Evolutionary conservation across 306 rosid genomes (phyloP).

Genomic region (Quercus bicolor): DNA sequence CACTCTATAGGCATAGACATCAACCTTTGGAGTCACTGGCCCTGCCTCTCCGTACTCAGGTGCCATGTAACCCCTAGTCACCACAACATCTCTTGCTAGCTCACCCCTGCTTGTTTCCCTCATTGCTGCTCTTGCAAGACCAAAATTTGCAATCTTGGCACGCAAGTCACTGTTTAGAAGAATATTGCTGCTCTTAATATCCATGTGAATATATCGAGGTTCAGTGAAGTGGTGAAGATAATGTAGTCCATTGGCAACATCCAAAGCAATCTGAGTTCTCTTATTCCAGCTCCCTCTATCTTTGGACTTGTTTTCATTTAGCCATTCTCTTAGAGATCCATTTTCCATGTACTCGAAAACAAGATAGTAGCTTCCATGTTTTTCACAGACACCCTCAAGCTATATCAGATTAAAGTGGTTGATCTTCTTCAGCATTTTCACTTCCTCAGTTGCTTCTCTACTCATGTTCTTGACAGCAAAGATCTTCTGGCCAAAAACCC

Average conservation of each 20-base stretch:
- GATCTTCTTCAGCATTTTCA: conserved; percentile 53
- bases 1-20: conserved; percentile 61
- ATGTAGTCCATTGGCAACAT: conserved; percentile 69
- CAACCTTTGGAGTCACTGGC: conserved; percentile 46
- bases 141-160: conserved; percentile 64
- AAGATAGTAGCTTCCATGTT: conserved; percentile 35
- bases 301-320: conserved; percentile 17
- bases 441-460: conserved; percentile 45
- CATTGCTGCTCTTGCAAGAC: conserved; percentile 43
- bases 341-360: conserved; percentile 70
- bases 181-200: conserved; percentile 48
- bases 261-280: conserved; percentile 74
- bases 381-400: conserved; percentile 56
- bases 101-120: background rate
- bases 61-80: conserved; percentile 40
- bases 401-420: conserved; percentile 65
- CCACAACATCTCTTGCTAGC: conserved; percentile 20
- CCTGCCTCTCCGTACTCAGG: conserved; percentile 45
- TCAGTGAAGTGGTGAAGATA: conserved; percentile 80
- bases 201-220: conserved; percentile 63
- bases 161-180: conserved; percentile 44
- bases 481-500: conserved; percentile 30
- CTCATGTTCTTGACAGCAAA: conserved; percentile 49
- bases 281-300: conserved; percentile 41
- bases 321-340: conserved; percentile 69